phyloP scores from a whole-genome alignment of 345 rosid species.

The Mallotus nudiflorus region DNA sequence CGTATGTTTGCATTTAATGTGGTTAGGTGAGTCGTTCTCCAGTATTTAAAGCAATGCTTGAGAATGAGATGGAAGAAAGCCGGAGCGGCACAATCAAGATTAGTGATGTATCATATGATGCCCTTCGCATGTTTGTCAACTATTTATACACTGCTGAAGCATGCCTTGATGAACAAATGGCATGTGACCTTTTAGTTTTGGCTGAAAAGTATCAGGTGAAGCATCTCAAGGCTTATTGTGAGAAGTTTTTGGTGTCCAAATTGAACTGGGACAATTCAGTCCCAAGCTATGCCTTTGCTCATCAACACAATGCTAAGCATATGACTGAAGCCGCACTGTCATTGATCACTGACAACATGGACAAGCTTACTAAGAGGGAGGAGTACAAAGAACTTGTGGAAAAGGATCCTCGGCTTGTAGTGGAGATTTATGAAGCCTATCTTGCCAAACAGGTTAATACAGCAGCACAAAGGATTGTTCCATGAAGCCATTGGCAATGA shows the following conservation, averaged over 20 bases:
- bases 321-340: constrained; percentile 65
- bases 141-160: constrained; percentile 83
- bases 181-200: constrained; percentile 73
- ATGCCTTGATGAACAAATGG: constrained; percentile 72
- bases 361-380: constrained; percentile 60
- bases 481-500: constrained; percentile 18
- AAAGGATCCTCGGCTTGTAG: constrained; percentile 72
- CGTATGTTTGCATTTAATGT: not conserved
- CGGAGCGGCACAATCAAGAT: constrained; percentile 81
- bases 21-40: constrained; percentile 74
- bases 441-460: constrained; percentile 69
- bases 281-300: constrained; percentile 77
- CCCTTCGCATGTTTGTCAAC: constrained; percentile 61
- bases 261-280: constrained; percentile 75
- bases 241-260: constrained; percentile 70
- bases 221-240: constrained; percentile 73
- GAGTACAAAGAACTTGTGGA: constrained; percentile 75
- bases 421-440: constrained; percentile 77
- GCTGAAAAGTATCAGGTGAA: constrained; percentile 84
- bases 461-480: constrained; percentile 50
- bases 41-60: constrained; percentile 84
- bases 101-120: constrained; percentile 60
- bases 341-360: constrained; percentile 74
- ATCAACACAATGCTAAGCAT: constrained; percentile 74
- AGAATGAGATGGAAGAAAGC: constrained; percentile 87